A percentile compares a stretch with the other conserved stretches of the same genome.
Conservation (phyloP, 2,329 filamentous ascomycete species). For the Davidsoniella neocaledoniae region DNA sequence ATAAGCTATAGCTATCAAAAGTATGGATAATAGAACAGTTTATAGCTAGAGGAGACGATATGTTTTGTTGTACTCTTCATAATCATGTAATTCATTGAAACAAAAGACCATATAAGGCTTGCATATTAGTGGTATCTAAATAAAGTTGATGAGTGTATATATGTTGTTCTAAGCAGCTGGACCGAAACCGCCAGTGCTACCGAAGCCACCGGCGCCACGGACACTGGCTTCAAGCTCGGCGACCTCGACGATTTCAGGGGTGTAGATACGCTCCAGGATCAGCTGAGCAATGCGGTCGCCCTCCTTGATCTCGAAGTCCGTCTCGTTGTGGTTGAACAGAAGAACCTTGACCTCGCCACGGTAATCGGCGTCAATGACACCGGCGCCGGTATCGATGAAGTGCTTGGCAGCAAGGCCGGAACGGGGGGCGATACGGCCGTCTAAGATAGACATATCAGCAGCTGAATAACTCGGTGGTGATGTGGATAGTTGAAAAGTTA, state of each 20-base stretch:
- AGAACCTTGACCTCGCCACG: slow-evolving; percentile 85
- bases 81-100: too few relatives aligned
- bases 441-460: slow-evolving; percentile 25
- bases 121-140: too few relatives aligned
- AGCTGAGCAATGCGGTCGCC: slow-evolving; percentile 90
- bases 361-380: slow-evolving; percentile 97
- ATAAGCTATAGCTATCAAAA: not conserved
- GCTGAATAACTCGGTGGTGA: not conserved
- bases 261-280: slow-evolving; percentile 85
- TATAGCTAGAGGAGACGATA: too few relatives aligned
- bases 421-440: slow-evolving; percentile 77
- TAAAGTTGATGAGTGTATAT: not conserved
- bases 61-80: too few relatives aligned
- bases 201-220: slow-evolving; percentile 77
- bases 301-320: slow-evolving; percentile 63
- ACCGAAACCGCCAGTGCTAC: slow-evolving; percentile 52
- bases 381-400: slow-evolving; percentile 89
- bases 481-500: not conserved
- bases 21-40: too few relatives aligned
- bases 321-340: slow-evolving; percentile 79
- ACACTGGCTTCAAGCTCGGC: slow-evolving; percentile 79
- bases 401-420: slow-evolving; percentile 87
- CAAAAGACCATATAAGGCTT: too few relatives aligned
- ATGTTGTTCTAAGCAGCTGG: not conserved
- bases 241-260: slow-evolving; percentile 81